These are phyloP conservation scores for Xerocomus amazonicus DNA, from an alignment of 1,284 basidiomycete species.

Conservation along the genomic window DNA sequence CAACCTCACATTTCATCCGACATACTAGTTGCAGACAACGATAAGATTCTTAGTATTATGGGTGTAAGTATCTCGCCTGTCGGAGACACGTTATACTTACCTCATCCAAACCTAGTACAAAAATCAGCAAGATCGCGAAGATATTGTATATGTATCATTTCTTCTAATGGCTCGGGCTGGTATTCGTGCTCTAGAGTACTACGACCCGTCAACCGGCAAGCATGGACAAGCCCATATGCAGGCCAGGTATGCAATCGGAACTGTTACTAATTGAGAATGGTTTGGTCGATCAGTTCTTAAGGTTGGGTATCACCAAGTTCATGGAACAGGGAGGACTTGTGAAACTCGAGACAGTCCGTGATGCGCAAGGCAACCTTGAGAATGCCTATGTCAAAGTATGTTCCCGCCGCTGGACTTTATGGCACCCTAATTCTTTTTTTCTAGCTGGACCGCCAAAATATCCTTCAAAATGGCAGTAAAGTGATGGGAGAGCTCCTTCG, in stretches of 20 bases:
- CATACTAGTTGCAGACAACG: conserved; percentile 64
- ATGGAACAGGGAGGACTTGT: conserved; percentile 71
- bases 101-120: conserved; percentile 49
- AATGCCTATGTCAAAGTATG: conserved; percentile 68
- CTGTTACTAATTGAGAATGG: background rate
- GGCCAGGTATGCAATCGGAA: conserved; percentile 52
- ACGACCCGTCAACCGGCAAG: conserved; percentile 74
- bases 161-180: conserved; percentile 83
- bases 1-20: background rate
- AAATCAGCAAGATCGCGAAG: conserved; percentile 63
- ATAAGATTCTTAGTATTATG: conserved; percentile 73
- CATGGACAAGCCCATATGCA: conserved; percentile 94
- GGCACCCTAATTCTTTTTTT: background rate
- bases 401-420: conserved; percentile 1
- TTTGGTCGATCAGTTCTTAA: conserved; percentile 25
- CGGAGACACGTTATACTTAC: background rate
- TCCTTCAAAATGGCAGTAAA: conserved; percentile 60
- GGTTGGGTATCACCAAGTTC: conserved; percentile 77
- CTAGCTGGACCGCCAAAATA: conserved; percentile 67
- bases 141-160: conserved; percentile 79
- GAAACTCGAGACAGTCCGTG: conserved; percentile 62
- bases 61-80: conserved; percentile 42
- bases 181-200: conserved; percentile 75
- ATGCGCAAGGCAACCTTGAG: conserved; percentile 53
- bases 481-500: conserved; percentile 70